phyloP scores from a whole-genome alignment of 1,284 basidiomycete species.

The Cryptococcus deneoformans region DNA sequence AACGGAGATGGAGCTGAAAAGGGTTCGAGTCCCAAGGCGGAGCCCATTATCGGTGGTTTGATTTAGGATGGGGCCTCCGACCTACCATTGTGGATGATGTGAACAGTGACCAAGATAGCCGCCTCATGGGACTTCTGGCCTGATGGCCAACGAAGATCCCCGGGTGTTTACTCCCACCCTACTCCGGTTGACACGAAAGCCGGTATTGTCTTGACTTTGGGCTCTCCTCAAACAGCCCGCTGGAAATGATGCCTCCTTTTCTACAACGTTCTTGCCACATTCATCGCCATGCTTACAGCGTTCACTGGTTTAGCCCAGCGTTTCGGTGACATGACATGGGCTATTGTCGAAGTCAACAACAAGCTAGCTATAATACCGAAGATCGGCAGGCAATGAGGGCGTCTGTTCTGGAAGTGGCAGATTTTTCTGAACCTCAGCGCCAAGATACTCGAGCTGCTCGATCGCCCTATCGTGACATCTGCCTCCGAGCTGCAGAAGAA shows the following conservation, averaged over 20 bases:
- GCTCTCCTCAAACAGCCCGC: neutral
- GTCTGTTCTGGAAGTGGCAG: too few species aligned
- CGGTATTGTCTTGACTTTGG: neutral
- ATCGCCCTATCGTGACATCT: neutral
- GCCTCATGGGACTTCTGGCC: too few species aligned
- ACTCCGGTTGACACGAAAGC: neutral
- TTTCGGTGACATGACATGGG: neutral
- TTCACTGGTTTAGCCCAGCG: neutral
- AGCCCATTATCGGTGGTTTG: too few species aligned
- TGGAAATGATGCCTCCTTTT: neutral
- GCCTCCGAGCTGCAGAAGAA: neutral
- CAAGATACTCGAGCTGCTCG: too few species aligned
- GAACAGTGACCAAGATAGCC: too few species aligned
- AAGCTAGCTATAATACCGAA: too few species aligned
- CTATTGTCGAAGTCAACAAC: neutral
- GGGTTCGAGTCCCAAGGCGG: too few species aligned
- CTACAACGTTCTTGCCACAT: neutral
- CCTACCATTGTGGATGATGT: too few species aligned
- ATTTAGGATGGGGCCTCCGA: too few species aligned
- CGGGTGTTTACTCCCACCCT: neutral
- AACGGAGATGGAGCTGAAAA: too few species aligned
- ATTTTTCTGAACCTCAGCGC: too few species aligned
- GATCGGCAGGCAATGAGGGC: too few species aligned
- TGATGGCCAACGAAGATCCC: neutral
- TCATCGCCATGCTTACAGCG: neutral